Conservation (phyloP, 1,284 basidiomycete genomes). For the Spongiforma sp. region DNA sequence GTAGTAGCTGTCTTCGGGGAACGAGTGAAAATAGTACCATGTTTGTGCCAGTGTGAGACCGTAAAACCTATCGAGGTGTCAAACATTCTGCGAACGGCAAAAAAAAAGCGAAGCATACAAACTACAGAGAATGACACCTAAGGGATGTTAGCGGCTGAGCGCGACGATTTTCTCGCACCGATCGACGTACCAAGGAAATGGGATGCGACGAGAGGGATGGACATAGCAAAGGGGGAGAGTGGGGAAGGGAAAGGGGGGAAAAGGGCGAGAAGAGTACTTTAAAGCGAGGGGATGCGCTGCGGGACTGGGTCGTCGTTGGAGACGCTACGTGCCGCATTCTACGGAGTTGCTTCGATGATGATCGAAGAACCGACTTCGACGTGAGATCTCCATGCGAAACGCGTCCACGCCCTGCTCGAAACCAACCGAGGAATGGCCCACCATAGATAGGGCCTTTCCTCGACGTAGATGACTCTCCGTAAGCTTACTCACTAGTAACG, state of each 20-base stretch:
- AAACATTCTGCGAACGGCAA: neutral
- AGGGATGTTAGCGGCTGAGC: conserved; percentile 7
- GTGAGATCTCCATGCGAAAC: conserved; percentile 2
- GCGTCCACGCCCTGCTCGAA: neutral
- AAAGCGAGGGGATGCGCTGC: conserved; percentile 9
- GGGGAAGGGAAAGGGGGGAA: neutral
- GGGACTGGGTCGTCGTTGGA: conserved; percentile 17
- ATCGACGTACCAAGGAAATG: conserved; percentile 34
- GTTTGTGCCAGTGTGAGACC: conserved; percentile 37
- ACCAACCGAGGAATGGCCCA: too few species aligned
- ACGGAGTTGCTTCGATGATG: conserved; percentile 39
- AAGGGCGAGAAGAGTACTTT: too few species aligned
- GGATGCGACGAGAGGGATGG: conserved; percentile 28
- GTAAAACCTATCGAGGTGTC: conserved; percentile 30
- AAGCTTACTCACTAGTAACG: too few species aligned
- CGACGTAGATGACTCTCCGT: too few species aligned
- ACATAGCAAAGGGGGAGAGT: conserved; percentile 15
- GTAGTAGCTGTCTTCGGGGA: conserved; percentile 28
- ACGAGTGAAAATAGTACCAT: conserved; percentile 38
- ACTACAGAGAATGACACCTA: conserved; percentile 38
- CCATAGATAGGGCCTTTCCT: too few species aligned
- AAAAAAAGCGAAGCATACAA: conserved; percentile 17
- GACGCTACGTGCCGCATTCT: conserved; percentile 36
- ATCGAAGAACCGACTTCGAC: conserved; percentile 29
- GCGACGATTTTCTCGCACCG: neutral